A percentile compares a stretch with the other conserved stretches of the same genome.
phyloP scores from a whole-genome alignment of 2,329 filamentous ascomycete genomes.

The Zarea fungicola region DNA sequence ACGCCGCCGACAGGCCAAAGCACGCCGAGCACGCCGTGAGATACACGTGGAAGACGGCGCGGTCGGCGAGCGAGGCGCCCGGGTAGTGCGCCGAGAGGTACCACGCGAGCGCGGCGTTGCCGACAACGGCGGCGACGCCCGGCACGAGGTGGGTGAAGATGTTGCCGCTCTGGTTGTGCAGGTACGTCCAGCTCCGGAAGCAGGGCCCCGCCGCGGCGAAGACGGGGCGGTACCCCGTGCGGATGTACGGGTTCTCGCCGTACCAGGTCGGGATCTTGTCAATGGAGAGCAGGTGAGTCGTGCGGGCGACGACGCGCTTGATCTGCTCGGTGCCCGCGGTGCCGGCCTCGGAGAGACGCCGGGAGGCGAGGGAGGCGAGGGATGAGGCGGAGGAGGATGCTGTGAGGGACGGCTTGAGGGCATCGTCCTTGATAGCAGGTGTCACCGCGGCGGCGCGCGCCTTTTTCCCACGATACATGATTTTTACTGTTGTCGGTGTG shows the following conservation, averaged over 20 bases:
- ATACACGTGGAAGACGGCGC: slow-evolving; percentile 35
- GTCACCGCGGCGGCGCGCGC: not conserved
- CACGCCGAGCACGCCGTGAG: slow-evolving; percentile 31
- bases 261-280: slow-evolving; percentile 37
- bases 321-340: not conserved
- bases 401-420: not conserved
- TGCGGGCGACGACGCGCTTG: not conserved
- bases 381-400: not conserved
- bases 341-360: not conserved
- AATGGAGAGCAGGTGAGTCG: slow-evolving; percentile 17
- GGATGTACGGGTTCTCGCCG: slow-evolving; percentile 36
- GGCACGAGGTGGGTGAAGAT: slow-evolving; percentile 38
- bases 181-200: slow-evolving; percentile 34
- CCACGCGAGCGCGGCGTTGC: slow-evolving; percentile 19
- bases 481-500: too few species aligned
- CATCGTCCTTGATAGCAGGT: not conserved
- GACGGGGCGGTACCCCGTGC: slow-evolving; percentile 37
- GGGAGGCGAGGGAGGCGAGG: not conserved
- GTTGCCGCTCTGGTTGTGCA: slow-evolving; percentile 31
- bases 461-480: slow-evolving; percentile 3
- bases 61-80: slow-evolving; percentile 27
- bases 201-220: slow-evolving; percentile 31
- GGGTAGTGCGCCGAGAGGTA: slow-evolving; percentile 28
- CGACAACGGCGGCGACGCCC: slow-evolving; percentile 28
- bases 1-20: slow-evolving; percentile 31